Base-by-base conservation (phyloP, 75 land plant genomes). In the Azolla pinnata region DNA sequence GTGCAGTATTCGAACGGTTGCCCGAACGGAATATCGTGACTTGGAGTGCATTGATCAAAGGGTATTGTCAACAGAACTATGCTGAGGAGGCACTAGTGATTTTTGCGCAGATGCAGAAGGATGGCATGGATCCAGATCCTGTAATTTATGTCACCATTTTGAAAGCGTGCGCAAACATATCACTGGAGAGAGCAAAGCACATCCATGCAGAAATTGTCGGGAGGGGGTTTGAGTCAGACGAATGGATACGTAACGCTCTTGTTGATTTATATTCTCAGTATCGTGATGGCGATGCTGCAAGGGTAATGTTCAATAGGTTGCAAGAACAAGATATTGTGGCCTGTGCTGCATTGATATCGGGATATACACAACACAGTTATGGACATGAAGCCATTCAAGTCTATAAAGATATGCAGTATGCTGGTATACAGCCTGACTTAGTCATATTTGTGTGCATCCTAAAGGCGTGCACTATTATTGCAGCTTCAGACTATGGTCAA, bases 301-400 rank as follows among this genome's bases (percentile, higher is more conserved):
- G 20, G 34, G 14, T 45, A 16, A 60, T 84, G n/a, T 80, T 84
- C 53, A 51, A 66, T 4, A 64, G 42, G 2, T 46, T 84, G 55
- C 18, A 5, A 58, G 24, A 54, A 8, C 70, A 54, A 40, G 78
- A 80, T 53, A 70, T 44, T 67, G 79, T 68, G 46, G 70, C 87
- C 38, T 85, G 81, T 79, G 78, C 79, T 31, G 79, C 76, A 21
- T 75, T 85, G 81, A 72, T 85, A 8, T 69, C 85, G 27, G 81
- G 84, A 26, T 70, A 77, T 8, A 75, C 85, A 24, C 79, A 75
- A 18, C 76, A 75, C 64, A 80, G 76, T 33, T 31, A 33, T 42
- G 69, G 56, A 27, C 64, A 60, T 31, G 79, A 81, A 45, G 75
- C 82, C 24, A 25, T 85, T 31, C 35, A 20, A 19, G 59, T 79